Percentiles rank a stretch among this genome's conserved stretches.
These are phyloP conservation scores for Podospora didyma DNA, from an alignment of 495 filamentous ascomycete genomes.

Conservation along the genomic window DNA sequence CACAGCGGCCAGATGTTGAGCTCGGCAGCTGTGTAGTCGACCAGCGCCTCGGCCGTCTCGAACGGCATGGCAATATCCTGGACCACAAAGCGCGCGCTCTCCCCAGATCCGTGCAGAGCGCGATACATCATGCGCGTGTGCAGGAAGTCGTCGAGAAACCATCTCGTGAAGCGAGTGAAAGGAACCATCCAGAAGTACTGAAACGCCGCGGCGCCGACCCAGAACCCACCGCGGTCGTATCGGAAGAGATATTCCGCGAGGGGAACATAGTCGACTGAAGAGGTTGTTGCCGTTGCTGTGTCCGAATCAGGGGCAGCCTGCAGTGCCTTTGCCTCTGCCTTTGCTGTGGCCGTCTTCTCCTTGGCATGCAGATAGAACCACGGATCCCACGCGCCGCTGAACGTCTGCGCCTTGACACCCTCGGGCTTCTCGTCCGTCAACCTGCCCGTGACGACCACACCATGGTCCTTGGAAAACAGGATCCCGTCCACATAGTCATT, in stretches of 20 bases:
- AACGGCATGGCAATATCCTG: conserved; percentile 57
- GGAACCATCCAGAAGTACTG: conserved; percentile 50
- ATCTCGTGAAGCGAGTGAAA: conserved; percentile 52
- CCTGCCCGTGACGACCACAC: conserved; percentile 50
- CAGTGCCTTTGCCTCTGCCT: conserved; percentile 11
- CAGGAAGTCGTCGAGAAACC: conserved; percentile 58
- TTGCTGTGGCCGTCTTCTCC: conserved; percentile 9
- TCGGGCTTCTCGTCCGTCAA: conserved; percentile 41
- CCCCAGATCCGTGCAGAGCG: conserved; percentile 53
- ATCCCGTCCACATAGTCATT: conserved; percentile 47
- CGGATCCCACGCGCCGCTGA: conserved; percentile 45
- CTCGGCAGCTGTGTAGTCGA: conserved; percentile 46
- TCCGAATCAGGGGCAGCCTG: conserved; percentile 3
- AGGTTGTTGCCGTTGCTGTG: conserved; percentile 13
- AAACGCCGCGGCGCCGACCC: conserved; percentile 54
- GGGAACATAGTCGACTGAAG: conserved; percentile 41
- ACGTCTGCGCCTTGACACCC: conserved; percentile 30
- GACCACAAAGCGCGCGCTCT: conserved; percentile 50
- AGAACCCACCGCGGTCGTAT: conserved; percentile 59
- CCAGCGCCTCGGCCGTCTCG: conserved; percentile 43
- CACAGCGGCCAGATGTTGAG: conserved; percentile 56
- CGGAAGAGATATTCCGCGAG: conserved; percentile 54
- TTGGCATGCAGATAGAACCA: conserved; percentile 53
- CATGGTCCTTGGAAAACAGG: conserved; percentile 47
- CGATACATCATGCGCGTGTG: conserved; percentile 64